phyloP scores from a whole-genome alignment of 2,329 filamentous ascomycete species.

The Scytalidium sp. region DNA sequence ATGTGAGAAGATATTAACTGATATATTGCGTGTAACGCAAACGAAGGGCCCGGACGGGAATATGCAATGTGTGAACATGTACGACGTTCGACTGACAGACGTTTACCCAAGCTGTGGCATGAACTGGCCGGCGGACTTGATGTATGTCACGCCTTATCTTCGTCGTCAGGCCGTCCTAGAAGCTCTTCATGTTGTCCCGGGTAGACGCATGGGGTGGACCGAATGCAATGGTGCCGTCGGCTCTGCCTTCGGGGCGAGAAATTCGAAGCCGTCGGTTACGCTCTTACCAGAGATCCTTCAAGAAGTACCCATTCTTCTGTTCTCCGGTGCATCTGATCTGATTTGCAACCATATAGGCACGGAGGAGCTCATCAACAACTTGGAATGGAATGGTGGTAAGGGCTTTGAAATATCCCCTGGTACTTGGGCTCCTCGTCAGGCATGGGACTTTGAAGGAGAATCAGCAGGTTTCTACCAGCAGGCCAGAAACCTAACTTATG shows the following conservation, averaged over 20 bases:
- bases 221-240: constrained; percentile 85
- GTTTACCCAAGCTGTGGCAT: constrained; percentile 83
- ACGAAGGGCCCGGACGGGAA: constrained; percentile 49
- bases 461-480: constrained; percentile 89
- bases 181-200: constrained; percentile 78
- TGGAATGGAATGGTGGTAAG: constrained; percentile 88
- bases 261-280: constrained; percentile 70
- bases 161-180: constrained; percentile 72
- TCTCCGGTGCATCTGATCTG: constrained; percentile 89
- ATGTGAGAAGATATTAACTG: constrained; percentile 76
- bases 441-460: constrained; percentile 92
- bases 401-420: constrained; percentile 88
- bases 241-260: constrained; percentile 62
- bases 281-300: constrained; percentile 77
- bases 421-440: constrained; percentile 84
- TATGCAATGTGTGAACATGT: constrained; percentile 83
- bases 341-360: constrained; percentile 98
- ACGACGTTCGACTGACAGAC: constrained; percentile 86
- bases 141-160: constrained; percentile 76
- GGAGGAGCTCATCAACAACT: constrained; percentile 82
- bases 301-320: constrained; percentile 77
- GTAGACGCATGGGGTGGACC: constrained; percentile 84
- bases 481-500: constrained; percentile 91
- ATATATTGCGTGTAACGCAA: constrained; percentile 66
- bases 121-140: constrained; percentile 94